Base-by-base conservation (phyloP, 2,329 filamentous ascomycete species). In the Aspergillus aculeatinus region DNA sequence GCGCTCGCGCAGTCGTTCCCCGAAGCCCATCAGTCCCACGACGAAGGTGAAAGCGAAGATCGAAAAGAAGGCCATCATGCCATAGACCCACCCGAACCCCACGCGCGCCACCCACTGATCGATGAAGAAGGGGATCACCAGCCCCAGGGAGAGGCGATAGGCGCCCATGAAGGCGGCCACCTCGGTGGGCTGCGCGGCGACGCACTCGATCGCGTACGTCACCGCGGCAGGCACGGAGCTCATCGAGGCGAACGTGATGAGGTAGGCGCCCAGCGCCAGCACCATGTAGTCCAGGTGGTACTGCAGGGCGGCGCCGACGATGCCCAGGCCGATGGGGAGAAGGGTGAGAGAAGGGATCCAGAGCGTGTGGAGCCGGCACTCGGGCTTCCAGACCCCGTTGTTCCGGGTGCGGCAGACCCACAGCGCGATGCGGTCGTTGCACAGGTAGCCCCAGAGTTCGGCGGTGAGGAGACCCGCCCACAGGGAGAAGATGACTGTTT, bases 221-320 rank as follows among this genome's bases (percentile, higher is more conserved):
- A 54, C 51, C 9, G 51, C 19, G 1, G 23, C 35, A 1, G 35
- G 51, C 12, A 54, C 51, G 21, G 51, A 54, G 35, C 51, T 54
- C 51, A 54, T 54, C 5, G 51, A 54, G 3, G 51, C 51, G 27
- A 54, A 54, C 21, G 51, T 54, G 14, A 54, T 54, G 14, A 54
- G 51, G 16, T 54, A 54, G 23, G 51, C 51, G n/a, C 51, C 51
- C 2, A 54, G n/a, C 5, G 51, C 51, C 2, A 54, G 51, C 5
- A 54, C 35, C 51, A 54, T 54, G 21, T 54, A 47, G 23, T 54
- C 35, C 6, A 54, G 33, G 33, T 54, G 51, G 16, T 54, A 54
- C 23, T 54, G 51, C 9, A 54, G 35, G 19, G 51, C 33, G 3
- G 51, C 23, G 12, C 51, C 51, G 10, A 54, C 35, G 23, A 54